Percentiles rank a stretch among this genome's conserved stretches.
These are phyloP conservation scores for Opeltia flavorubescens DNA, from an alignment of 495 filamentous ascomycete species.

Conservation along the genomic window DNA sequence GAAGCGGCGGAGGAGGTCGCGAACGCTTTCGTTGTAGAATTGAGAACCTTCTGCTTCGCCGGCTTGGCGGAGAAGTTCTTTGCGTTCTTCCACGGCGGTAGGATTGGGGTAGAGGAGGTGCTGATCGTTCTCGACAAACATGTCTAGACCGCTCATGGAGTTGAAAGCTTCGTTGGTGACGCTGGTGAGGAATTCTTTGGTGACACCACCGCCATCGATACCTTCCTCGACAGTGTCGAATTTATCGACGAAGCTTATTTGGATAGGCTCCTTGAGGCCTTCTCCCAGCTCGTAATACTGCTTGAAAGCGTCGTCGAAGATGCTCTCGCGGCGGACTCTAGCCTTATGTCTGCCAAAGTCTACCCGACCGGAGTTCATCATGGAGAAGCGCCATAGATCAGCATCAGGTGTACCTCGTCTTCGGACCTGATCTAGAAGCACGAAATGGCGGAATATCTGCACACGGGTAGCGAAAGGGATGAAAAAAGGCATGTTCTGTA, in stretches of 20 bases:
- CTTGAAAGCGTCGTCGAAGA: conserved; percentile 76
- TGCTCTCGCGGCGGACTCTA: conserved; percentile 60
- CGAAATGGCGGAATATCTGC: conserved; percentile 88
- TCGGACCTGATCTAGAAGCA: conserved; percentile 63
- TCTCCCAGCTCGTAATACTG: conserved; percentile 74
- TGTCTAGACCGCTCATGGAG: conserved; percentile 30
- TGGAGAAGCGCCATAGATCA: conserved; percentile 52
- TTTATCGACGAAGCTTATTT: conserved; percentile 90
- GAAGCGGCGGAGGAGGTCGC: conserved; percentile 56
- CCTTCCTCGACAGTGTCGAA: conserved; percentile 81
- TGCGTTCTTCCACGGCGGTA: conserved; percentile 56
- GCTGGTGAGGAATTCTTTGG: conserved; percentile 92
- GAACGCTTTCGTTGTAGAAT: conserved; percentile 43
- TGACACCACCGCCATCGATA: conserved; percentile 94
- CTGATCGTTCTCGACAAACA: conserved; percentile 79
- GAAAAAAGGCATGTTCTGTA: conserved; percentile 93
- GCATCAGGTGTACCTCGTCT: conserved; percentile 68
- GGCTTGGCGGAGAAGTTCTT: conserved; percentile 39
- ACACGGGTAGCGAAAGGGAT: conserved; percentile 89
- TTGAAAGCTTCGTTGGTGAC: conserved; percentile 79
- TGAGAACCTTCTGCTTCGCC: conserved; percentile 36
- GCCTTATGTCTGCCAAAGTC: conserved; percentile 64
- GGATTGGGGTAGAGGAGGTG: conserved; percentile 88
- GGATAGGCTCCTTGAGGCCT: conserved; percentile 87
- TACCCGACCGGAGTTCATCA: conserved; percentile 34